These are phyloP conservation scores for Nigrospora oryzae DNA, from an alignment of 2,329 filamentous ascomycete genomes.

Conservation along the genomic window DNA sequence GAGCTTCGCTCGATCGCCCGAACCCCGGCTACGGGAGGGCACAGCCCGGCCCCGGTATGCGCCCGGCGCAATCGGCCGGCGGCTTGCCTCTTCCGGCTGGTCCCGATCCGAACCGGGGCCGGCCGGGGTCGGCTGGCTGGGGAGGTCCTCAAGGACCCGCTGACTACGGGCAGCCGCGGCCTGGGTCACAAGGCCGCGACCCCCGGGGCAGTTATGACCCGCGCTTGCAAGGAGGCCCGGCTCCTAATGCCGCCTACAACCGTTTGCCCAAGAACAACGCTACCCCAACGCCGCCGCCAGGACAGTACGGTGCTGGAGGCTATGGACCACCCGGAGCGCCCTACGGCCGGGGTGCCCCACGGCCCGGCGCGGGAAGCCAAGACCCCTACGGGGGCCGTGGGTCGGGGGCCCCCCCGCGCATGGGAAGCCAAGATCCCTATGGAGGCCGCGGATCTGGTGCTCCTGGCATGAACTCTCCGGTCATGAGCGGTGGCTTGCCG, in stretches of 20 bases:
- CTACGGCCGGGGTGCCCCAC: too few relatives aligned
- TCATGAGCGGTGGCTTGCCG: constrained; percentile 14
- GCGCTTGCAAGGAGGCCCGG: constrained; percentile 17
- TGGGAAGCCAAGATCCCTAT: constrained; percentile 8
- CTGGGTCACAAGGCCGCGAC: constrained; percentile 20
- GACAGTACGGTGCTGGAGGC: constrained; percentile 14
- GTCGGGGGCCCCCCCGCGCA: too few relatives aligned
- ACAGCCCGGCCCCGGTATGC: constrained; percentile 24
- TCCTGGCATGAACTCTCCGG: constrained; percentile 6
- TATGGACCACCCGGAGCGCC: constrained; percentile 10
- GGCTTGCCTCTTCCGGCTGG: constrained; percentile 34
- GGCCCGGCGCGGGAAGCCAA: too few relatives aligned
- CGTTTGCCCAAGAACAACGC: constrained; percentile 29
- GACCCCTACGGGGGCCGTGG: constrained; percentile 15
- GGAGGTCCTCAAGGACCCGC: constrained; percentile 27
- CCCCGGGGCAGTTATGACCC: neutral
- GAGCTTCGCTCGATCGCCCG: constrained; percentile 41
- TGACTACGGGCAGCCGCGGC: constrained; percentile 21
- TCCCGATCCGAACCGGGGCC: constrained; percentile 29
- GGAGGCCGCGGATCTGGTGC: constrained; percentile 15
- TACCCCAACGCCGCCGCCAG: constrained; percentile 14
- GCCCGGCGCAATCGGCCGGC: constrained; percentile 34
- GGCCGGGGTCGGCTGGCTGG: constrained; percentile 35
- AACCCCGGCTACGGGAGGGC: constrained; percentile 43
- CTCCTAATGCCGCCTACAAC: constrained; percentile 22